phyloP scores from a whole-genome alignment of 2,329 filamentous ascomycete genomes.

The Neonectria sp. region DNA sequence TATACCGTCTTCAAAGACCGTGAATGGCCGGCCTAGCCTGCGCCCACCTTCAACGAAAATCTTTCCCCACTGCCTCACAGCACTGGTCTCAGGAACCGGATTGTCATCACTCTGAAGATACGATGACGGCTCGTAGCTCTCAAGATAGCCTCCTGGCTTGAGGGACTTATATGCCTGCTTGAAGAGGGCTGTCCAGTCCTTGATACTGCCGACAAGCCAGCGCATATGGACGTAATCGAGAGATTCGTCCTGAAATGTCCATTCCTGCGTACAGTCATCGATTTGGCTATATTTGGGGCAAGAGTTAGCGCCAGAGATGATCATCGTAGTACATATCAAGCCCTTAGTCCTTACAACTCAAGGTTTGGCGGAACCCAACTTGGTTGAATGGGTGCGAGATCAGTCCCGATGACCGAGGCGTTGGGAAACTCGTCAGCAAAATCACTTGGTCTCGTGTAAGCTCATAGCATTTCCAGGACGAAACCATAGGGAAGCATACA shows the following conservation, averaged over 20 bases:
- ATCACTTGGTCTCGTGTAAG: neutral
- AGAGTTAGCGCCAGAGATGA: neutral
- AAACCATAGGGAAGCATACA: neutral
- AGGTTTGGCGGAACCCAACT: conserved; percentile 11
- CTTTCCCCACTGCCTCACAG: conserved; percentile 41
- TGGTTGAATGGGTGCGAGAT: neutral
- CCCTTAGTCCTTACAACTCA: conserved; percentile 5
- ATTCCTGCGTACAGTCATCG: conserved; percentile 39
- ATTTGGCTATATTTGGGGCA: conserved; percentile 27
- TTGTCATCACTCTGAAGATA: conserved; percentile 35
- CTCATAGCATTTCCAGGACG: neutral
- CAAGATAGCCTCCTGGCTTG: conserved; percentile 29
- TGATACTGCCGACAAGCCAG: conserved; percentile 35
- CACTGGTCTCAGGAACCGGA: conserved; percentile 27
- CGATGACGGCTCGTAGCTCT: conserved; percentile 36
- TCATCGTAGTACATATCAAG: no score
- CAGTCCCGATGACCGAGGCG: neutral
- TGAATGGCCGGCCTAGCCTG: conserved; percentile 35
- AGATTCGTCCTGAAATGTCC: conserved; percentile 33
- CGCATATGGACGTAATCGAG: conserved; percentile 38
- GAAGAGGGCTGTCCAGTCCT: conserved; percentile 30
- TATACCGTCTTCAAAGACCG: conserved; percentile 27
- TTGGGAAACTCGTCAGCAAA: conserved; percentile 2
- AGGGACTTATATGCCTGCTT: conserved; percentile 32
- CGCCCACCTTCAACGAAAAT: conserved; percentile 35